Percentiles rank a stretch among this genome's conserved stretches.
Conservation (phyloP, 2,329 filamentous ascomycete genomes). For the Cercospora zeae-maydis region DNA sequence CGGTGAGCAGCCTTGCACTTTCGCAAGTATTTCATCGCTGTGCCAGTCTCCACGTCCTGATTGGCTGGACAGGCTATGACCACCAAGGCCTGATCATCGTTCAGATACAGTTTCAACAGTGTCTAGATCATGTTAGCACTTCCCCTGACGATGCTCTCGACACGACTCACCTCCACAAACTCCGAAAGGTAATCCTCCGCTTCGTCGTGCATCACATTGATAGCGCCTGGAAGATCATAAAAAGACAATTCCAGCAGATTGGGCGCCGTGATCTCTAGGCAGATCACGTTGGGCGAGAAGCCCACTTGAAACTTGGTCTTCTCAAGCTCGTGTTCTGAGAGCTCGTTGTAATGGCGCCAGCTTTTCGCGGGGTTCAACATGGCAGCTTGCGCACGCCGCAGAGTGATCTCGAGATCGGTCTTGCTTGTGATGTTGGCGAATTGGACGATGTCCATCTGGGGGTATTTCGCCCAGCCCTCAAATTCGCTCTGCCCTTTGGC, state of each 20-base stretch:
- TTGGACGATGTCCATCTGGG: slow-evolving; percentile 44
- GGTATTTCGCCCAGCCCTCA: slow-evolving; percentile 60
- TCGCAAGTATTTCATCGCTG: slow-evolving; percentile 61
- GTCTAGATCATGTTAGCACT: background rate
- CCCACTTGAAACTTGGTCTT: slow-evolving; percentile 46
- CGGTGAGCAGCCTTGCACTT: slow-evolving; percentile 41
- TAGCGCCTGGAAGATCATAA: slow-evolving; percentile 80
- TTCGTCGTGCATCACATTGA: slow-evolving; percentile 61
- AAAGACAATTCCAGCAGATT: slow-evolving; percentile 72
- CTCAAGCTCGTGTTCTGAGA: slow-evolving; percentile 28
- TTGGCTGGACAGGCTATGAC: slow-evolving; percentile 76
- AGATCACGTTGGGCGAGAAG: slow-evolving; percentile 79
- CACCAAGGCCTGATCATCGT: slow-evolving; percentile 66
- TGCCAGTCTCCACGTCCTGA: slow-evolving; percentile 71
- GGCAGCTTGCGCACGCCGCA: slow-evolving; percentile 73
- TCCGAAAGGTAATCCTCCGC: slow-evolving; percentile 65
- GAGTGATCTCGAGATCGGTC: slow-evolving; percentile 60
- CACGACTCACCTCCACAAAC: slow-evolving; percentile 54
- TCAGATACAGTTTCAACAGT: slow-evolving; percentile 63
- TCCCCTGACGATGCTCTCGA: background rate
- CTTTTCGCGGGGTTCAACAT: slow-evolving; percentile 64
- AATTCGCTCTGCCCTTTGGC: slow-evolving; percentile 59
- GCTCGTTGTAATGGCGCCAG: slow-evolving; percentile 39
- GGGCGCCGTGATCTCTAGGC: slow-evolving; percentile 70
- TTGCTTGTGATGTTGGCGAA: slow-evolving; percentile 65